Evolutionary conservation across 305 asterid genomes (phyloP), one percentile per base, ranked within the genome.

Genomic region (Caryopteris hybrid): DNA sequence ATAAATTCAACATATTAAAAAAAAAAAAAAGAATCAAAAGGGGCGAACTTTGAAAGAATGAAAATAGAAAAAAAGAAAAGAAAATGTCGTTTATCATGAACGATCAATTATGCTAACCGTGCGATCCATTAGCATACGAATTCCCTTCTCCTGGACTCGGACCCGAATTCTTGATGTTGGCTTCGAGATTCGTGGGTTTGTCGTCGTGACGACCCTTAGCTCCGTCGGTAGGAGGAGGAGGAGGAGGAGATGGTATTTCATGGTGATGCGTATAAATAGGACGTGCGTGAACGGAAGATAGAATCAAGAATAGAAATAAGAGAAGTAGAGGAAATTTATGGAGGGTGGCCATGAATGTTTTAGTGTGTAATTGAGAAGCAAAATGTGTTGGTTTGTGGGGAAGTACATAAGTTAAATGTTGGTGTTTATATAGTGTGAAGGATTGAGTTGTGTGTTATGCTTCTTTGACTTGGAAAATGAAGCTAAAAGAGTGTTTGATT

Each of bases 141-240:
- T 79, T 80, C 0, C 78, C 84, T 41, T 58, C 80, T 1, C 83
- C 80, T 0, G 83, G 83, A n/a, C 83, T 79, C 1, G 80, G 78
- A 52, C 83, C 80, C 0, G 83, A 75, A 39, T 63, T 68, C 68
- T 68, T 53, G 29, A 72, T 16, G 36, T 16, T 73, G 42, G 23
- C 68, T 6, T 45, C 6, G 23, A 47, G 21, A 4, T 69, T 8
- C 67, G 1, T 21, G 61, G 43, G 29, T 59, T 51, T 39, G 9
- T 56, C 60, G 21, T 48, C 2, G 2, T 21, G 29, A 39, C 11
- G 34, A 33, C 25, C 27, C 7, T 16, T 20, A 21, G 45, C 57
- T 12, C 29, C 51, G 11, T 1, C 8, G 17, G 0, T 3, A 1
- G 58, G 80, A 2, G 66, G 67, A 33, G 70, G 55, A 2, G 60